phyloP scores from a whole-genome alignment of 805 yeast species.

The Myxozyma monticola region DNA sequence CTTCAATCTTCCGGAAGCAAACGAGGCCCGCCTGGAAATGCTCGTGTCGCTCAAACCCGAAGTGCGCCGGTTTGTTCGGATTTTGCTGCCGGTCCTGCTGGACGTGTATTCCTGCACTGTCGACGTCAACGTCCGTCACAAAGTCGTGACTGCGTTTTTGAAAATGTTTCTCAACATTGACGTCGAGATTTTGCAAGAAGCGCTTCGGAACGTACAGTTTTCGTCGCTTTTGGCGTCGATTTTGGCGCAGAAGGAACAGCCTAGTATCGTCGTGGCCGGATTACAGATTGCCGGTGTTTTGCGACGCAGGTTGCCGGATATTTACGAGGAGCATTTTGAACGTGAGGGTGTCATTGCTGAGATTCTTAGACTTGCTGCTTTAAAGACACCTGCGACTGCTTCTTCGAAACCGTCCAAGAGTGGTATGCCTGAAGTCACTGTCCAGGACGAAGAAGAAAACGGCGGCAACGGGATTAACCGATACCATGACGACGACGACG shows the following conservation, averaged over 20 bases:
- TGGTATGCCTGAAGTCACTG: too few species aligned
- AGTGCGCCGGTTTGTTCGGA: slow-evolving; percentile 44
- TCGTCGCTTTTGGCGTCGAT: slow-evolving; percentile 37
- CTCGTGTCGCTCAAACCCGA: slow-evolving; percentile 17
- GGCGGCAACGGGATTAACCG: too few species aligned
- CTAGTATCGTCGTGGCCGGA: slow-evolving; percentile 51
- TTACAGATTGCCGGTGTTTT: slow-evolving; percentile 51
- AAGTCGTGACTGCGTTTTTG: slow-evolving; percentile 54
- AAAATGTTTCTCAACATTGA: slow-evolving; percentile 51
- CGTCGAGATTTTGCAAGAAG: slow-evolving; percentile 27
- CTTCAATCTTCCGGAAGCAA: slow-evolving; percentile 20
- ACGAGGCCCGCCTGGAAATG: slow-evolving; percentile 33
- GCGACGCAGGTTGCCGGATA: slow-evolving; percentile 46
- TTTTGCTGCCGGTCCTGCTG: slow-evolving; percentile 54
- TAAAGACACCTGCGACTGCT: too few species aligned
- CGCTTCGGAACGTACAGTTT: slow-evolving; percentile 34
- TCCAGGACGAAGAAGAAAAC: too few species aligned
- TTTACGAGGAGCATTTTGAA: slow-evolving; percentile 53
- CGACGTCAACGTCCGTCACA: slow-evolving; percentile 62
- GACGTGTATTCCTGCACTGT: slow-evolving; percentile 72
- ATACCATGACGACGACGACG: slow-evolving; percentile 27
- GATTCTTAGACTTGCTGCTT: slow-evolving; percentile 39
- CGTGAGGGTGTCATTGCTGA: slow-evolving; percentile 73
- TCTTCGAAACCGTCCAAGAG: too few species aligned
- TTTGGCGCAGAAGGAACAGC: slow-evolving; percentile 36